Evolutionary conservation across 306 rosid species (phyloP), one percentile per base, ranked within the genome.

Genomic region (Ziziphus jujuba): DNA sequence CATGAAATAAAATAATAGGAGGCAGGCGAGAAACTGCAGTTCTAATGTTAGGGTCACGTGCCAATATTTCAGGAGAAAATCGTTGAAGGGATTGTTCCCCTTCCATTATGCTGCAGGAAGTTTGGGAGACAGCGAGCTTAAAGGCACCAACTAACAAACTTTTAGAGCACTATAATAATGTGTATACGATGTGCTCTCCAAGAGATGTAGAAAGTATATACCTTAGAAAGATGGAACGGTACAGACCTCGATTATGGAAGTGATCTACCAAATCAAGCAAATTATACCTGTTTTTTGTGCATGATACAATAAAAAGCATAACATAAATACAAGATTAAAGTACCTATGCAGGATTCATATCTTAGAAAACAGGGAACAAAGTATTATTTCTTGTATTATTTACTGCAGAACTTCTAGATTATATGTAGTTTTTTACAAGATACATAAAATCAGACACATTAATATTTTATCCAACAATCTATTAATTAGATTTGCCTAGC

Each of bases 91-190:
- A 85, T 72, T 89, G 81, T 72, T 89, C 97, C 70, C 96, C 98
- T 87, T 92, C 98, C 97, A 92, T 87, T 82, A 92, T 92, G 75
- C 98, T 92, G 87, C 35, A 75, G 60, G n/a, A 76, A 38, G 75
- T 55, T 59, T 68, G 7, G 34, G 76, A 75, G 55, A 13, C 66
- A 53, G 51, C 73, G n/a, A 77, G 65, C 34, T 65, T 59, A 14
- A 63, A 65, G 57, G 38, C 64, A 75, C 21, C 17, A 19, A 66
- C 35, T 12, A 79, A 45, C 58, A 13, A 72, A 55, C 20, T 35
- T 8, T 36, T 67, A 25, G 47, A 33, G 69, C 45, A 71, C 34
- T 45, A 50, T 19, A 33, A n/a, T 43, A 61, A 47, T 62, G 12
- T 34, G 54, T 38, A 51, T 34, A 40, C 7, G 22, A 61, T 34